These are phyloP conservation scores for Trypanosoma boissoni DNA, from an alignment of 208 protist species.

Conservation along the genomic window DNA sequence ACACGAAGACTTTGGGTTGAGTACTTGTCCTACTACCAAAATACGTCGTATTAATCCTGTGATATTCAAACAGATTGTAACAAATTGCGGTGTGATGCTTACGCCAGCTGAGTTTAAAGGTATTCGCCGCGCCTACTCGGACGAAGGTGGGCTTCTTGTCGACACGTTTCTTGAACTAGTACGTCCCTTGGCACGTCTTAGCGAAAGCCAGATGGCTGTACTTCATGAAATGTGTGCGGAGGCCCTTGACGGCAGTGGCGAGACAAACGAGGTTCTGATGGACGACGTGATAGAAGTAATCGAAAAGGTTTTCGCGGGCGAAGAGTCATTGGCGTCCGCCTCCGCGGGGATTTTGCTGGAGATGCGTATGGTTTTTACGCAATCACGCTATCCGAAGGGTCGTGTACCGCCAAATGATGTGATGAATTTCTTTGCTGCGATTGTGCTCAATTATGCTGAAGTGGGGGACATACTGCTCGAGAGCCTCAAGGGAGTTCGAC, in stretches of 20 bases:
- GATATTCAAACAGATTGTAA: conserved; percentile 53
- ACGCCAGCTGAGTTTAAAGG: conserved; percentile 42
- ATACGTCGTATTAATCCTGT: conserved; percentile 65
- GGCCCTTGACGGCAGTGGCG: neutral
- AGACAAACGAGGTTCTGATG: conserved; percentile 2
- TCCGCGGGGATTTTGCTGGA: conserved; percentile 11
- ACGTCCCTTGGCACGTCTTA: conserved; percentile 20
- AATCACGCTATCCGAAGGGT: conserved; percentile 33
- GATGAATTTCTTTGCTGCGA: conserved; percentile 33
- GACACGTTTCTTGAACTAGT: conserved; percentile 39
- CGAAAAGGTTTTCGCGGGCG: neutral
- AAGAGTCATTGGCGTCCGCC: neutral
- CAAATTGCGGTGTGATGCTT: conserved; percentile 57
- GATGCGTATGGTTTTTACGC: conserved; percentile 31
- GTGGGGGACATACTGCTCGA: conserved; percentile 12
- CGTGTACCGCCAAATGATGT: conserved; percentile 32
- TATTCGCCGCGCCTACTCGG: conserved; percentile 61
- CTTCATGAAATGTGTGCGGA: conserved; percentile 10
- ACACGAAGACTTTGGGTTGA: conserved; percentile 27
- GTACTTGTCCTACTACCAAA: conserved; percentile 12
- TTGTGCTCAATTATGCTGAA: conserved; percentile 27
- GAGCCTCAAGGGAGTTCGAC: conserved; percentile 19
- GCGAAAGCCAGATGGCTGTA: neutral
- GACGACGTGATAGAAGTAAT: neutral
- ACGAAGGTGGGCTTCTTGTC: conserved; percentile 72